Base-by-base conservation (phyloP, 495 filamentous ascomycete genomes). In the Echria macrotheca region DNA sequence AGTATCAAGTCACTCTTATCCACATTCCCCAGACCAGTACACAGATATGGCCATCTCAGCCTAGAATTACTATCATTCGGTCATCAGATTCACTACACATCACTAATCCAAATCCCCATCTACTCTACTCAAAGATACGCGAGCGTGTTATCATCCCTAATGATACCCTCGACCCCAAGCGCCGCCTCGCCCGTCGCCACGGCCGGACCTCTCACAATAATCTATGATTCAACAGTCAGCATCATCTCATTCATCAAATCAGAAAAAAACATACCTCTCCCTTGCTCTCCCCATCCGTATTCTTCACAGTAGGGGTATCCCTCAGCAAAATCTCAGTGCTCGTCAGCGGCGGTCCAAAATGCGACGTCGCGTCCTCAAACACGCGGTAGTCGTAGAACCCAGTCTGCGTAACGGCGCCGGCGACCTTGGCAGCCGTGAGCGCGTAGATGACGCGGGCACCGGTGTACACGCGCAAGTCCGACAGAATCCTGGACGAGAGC, bases 301-400 rank as follows among this genome's bases (percentile, higher is more conserved):
- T 80, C 61, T 81, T 85, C 35, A 79, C 67, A 6, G 74, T 61
- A 0, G 64, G 63, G 26, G 70, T 84, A 57, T 87, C 82, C 29
- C 69, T 71, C 35, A 96, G 63, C 51, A 83, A 73, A 21, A 96
- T 66, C 67, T 97, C 91, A 2, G 87, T 78, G 52, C 79, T 83
- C 55, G 86, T 89, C 26, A 93, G 55, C 4, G 90, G 91, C 23
- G 82, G 70, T 2, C 93, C 94, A 60, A 96, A 95, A 67, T 95
- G 90, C 28, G 76, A 80, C 28, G 71, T 70, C 60, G 69, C 57
- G 50, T 59, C 78, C 57, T 71, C 59, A 41, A 76, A 68, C 14
- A 82, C 73, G 32, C 91, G 71, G 61, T 99, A 97, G 60, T 99
- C 93, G 56, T 87, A 91, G 25, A 89, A 74, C 50, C 85, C 80